Evolutionary conservation across 179 eudicot species (phyloP).

Genomic region (Nepenthes alata): DNA sequence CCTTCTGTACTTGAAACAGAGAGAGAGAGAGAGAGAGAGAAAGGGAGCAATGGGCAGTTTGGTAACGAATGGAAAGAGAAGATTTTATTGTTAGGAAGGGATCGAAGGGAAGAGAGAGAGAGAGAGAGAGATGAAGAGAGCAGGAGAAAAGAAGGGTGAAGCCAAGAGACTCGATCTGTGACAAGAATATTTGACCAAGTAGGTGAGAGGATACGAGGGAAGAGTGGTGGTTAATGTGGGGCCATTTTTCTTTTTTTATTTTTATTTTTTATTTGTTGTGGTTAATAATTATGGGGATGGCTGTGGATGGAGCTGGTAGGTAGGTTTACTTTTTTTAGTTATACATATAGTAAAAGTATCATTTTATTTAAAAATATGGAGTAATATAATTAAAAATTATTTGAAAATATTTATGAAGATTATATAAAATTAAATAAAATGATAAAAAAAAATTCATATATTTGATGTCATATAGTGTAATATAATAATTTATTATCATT

Average conservation of each 20-base stretch:
- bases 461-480: no score
- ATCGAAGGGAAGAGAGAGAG: neutral
- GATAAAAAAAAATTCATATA: no score
- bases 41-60: neutral
- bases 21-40: constrained; percentile 1
- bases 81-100: constrained; percentile 3
- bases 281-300: no score
- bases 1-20: neutral
- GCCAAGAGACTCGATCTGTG: constrained; percentile 9
- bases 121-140: neutral
- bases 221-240: constrained; percentile 20
- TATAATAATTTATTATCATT: no score
- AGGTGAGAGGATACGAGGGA: constrained; percentile 11
- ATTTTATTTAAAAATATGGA: no score
- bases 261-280: no score
- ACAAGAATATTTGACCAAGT: constrained; percentile 25
- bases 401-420: no score
- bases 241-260: neutral
- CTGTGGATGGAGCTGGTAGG: constrained; percentile 32
- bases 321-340: constrained; percentile 23
- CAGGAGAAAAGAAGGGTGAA: constrained; percentile 18
- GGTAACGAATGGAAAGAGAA: neutral
- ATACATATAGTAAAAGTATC: no score
- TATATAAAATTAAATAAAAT: no score
- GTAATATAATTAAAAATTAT: no score